phyloP scores from a whole-genome alignment of 2,329 filamentous ascomycete species.

The Aspergillus sergii region DNA sequence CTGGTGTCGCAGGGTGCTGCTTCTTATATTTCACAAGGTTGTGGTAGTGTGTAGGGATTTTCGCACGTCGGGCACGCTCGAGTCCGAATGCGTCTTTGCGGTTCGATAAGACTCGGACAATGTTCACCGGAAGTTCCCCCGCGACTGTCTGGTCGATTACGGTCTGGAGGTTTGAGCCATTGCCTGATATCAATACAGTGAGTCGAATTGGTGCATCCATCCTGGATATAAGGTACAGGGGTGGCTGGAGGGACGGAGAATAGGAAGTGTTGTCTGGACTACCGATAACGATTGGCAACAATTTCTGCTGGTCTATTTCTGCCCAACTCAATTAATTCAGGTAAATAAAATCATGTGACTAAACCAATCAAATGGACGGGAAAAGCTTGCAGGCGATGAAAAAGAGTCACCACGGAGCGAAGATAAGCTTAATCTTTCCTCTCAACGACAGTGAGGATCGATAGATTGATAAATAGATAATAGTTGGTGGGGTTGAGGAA shows the following conservation, averaged over 20 bases:
- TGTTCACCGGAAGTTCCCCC: slow-evolving; percentile 53
- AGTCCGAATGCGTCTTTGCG: slow-evolving; percentile 67
- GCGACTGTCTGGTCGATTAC: slow-evolving; percentile 64
- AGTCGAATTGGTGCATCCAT: slow-evolving; percentile 52
- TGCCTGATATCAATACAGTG: slow-evolving; percentile 71
- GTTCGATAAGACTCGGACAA: slow-evolving; percentile 68
- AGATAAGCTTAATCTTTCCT: background rate
- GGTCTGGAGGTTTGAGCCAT: slow-evolving; percentile 78
- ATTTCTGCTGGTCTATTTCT: background rate
- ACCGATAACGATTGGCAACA: background rate
- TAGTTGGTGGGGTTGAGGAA: background rate
- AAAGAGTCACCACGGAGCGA: background rate
- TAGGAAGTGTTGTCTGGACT: background rate
- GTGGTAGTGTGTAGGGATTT: slow-evolving; percentile 77
- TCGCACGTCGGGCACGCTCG: slow-evolving; percentile 59
- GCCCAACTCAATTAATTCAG: background rate
- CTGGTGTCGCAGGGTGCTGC: slow-evolving; percentile 59
- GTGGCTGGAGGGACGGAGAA: background rate
- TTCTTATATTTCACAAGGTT: slow-evolving; percentile 79
- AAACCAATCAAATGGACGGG: no score
- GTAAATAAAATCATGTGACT: no score
- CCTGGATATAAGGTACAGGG: background rate
- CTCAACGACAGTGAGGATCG: background rate
- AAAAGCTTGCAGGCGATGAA: background rate
- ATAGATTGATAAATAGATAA: slow-evolving; percentile 4